A percentile compares a stretch with the other conserved stretches of the same genome.
phyloP scores from a whole-genome alignment of 2,329 filamentous ascomycete species.

The Geosmithia flava region DNA sequence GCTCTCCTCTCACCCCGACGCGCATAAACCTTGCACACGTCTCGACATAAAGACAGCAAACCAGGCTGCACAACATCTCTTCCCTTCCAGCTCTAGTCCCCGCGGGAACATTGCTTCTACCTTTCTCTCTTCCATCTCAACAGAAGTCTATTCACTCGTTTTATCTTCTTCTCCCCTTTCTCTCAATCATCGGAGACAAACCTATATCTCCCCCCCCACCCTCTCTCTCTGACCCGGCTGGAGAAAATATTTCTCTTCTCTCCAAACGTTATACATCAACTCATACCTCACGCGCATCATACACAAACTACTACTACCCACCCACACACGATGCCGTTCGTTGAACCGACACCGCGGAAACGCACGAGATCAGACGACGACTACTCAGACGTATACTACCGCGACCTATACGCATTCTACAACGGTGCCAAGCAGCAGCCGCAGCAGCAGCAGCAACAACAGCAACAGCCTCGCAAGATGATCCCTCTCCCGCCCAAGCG shows the following conservation, averaged over 20 bases:
- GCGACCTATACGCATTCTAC: slow-evolving; percentile 10
- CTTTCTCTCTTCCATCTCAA: too few relatives aligned
- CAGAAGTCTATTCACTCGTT: too few relatives aligned
- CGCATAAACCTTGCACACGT: too few relatives aligned
- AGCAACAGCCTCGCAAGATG: slow-evolving; percentile 13
- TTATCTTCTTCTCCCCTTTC: too few relatives aligned
- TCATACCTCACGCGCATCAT: neutral
- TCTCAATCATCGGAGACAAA: neutral
- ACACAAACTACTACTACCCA: too few relatives aligned
- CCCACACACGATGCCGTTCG: neutral
- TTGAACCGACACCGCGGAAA: slow-evolving; percentile 16
- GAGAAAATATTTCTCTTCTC: too few relatives aligned
- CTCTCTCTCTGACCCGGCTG: neutral
- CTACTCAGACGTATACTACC: slow-evolving; percentile 3
- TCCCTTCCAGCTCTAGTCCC: too few relatives aligned
- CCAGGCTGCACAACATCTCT: too few relatives aligned
- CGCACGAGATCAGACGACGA: slow-evolving; percentile 18
- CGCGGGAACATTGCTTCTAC: too few relatives aligned
- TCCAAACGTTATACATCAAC: neutral
- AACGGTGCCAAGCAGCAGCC: slow-evolving; percentile 9
- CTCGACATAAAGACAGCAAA: too few relatives aligned
- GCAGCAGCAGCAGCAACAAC: slow-evolving; percentile 11
- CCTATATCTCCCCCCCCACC: neutral
- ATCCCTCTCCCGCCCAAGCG: slow-evolving; percentile 16
- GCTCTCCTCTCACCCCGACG: too few relatives aligned